These are phyloP conservation scores for Adansonia madagascariensis DNA, from an alignment of 441 rosid species.

Conservation along the genomic window DNA sequence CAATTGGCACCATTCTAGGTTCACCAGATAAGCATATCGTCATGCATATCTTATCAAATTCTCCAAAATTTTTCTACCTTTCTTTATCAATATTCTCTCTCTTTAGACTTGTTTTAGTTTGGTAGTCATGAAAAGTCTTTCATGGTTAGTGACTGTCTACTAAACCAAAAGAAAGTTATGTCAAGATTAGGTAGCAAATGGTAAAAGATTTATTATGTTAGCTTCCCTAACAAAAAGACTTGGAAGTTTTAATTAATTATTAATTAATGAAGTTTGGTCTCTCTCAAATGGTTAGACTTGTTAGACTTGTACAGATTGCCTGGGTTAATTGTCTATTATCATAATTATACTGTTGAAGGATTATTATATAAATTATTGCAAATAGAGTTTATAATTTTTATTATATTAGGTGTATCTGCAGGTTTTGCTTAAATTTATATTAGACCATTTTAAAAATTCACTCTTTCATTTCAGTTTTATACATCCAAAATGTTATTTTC, in stretches of 20 bases:
- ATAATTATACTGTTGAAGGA: background rate
- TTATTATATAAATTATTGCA: no score
- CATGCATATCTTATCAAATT: slow-evolving; percentile 40
- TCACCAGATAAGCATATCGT: slow-evolving; percentile 36
- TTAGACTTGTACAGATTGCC: slow-evolving; percentile 35
- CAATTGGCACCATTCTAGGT: background rate
- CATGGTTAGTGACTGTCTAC: slow-evolving; percentile 43
- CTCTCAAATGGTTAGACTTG: slow-evolving; percentile 32
- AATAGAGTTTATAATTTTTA: no score
- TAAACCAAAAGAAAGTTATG: slow-evolving; percentile 45
- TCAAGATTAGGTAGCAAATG: slow-evolving; percentile 52
- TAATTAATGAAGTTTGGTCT: slow-evolving; percentile 7
- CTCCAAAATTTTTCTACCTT: background rate
- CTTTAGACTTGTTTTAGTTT: slow-evolving; percentile 30
- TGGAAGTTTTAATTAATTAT: background rate
- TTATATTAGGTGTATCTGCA: no score
- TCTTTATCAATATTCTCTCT: background rate
- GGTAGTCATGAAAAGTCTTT: slow-evolving; percentile 50
- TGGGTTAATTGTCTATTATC: slow-evolving; percentile 17
- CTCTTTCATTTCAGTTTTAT: no score
- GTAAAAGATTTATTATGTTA: slow-evolving; percentile 36
- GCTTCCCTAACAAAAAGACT: slow-evolving; percentile 57
- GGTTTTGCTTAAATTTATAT: no score
- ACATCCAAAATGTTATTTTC: background rate
- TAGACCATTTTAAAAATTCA: no score